Evolutionary conservation across 1,139 yeast species (phyloP).

Genomic region (Debaryomyces coudertii): DNA sequence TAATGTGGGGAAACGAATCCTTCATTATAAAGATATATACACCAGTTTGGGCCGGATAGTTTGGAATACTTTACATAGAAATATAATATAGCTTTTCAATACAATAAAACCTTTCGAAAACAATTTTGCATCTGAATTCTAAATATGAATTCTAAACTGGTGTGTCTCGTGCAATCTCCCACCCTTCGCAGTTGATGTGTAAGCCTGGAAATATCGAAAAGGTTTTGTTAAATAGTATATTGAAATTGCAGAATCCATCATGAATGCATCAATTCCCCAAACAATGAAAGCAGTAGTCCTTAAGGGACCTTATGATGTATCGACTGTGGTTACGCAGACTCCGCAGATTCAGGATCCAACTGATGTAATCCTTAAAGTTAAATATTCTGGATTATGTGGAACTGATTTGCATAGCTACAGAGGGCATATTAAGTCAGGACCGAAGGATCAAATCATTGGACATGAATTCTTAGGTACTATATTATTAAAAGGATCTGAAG

Average conservation of each 20-base stretch:
- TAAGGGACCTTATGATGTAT: conserved; percentile 50
- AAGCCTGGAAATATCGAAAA: not conserved
- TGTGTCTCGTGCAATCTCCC: too few species aligned
- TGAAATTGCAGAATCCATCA: not conserved
- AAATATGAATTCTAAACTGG: not conserved
- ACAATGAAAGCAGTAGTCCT: conserved; percentile 62
- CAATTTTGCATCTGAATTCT: not conserved
- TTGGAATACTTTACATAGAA: conserved; percentile 5
- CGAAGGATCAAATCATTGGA: conserved; percentile 48
- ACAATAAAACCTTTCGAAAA: not conserved
- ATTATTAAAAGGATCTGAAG: conserved; percentile 38
- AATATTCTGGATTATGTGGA: conserved; percentile 62
- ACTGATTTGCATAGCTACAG: conserved; percentile 64
- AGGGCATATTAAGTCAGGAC: conserved; percentile 51
- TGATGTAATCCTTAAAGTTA: conserved; percentile 57
- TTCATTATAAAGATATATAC: conserved; percentile 13
- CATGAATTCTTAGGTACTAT: conserved; percentile 54
- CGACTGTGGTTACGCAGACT: conserved; percentile 44
- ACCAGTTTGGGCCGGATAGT: conserved; percentile 4
- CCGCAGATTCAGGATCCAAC: conserved; percentile 44
- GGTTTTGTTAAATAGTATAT: not conserved
- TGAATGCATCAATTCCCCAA: conserved; percentile 17
- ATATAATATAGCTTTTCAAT: not conserved
- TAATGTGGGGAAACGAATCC: not conserved
- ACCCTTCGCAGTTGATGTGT: not conserved